Base-by-base conservation (phyloP, 768 basidiomycete species). In the Astraeus odoratus region DNA sequence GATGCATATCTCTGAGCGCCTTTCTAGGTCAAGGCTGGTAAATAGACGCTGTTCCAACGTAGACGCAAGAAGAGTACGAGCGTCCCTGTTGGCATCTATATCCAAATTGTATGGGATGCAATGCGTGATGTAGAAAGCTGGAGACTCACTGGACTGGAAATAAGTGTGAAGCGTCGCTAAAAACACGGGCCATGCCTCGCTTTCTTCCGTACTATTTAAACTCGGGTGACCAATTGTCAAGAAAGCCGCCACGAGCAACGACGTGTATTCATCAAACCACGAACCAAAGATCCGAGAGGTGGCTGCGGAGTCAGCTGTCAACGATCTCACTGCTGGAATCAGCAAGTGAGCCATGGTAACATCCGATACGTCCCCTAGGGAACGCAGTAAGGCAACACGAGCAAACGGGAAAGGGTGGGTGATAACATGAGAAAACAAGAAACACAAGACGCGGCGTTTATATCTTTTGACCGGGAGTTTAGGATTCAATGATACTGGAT, bases 381-480 rank as follows among this genome's bases (percentile, higher is more conserved):
- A 64, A 4, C 51, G 64, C 15, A 97, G 69, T 0, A 97, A 63
- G 9, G 66, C 57, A 9, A 77, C 57, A 48, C 81, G 78, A 15
- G 76, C 71, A 1, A 55, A 47, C 2, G 75, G 61, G 3, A 76
- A 57, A 2, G 70, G 63, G 51, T 85, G 75, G 4, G 78, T 74
- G 38, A 74, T 72, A 51, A 85, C 70, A 59, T 97, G 94, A 1
- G 93, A 93, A 5, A 88, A 66, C 0, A 96, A 61, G 61, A 76
- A 92, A 57, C 83, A 89, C 33, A 88, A 56, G 34, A 93, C 67
- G 10, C 81, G 76, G 49, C 76, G 75, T 57, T 80, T 87, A 61
- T 82, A 81, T 44, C 89, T 90, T 9, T 16, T 31, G 5, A 46
- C 22, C 46, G 23, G 20, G 19, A 6, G 3, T 16, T 36, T 18